Conservation (phyloP, 352 stramenopile species). For the Plasmopara muralis region DNA sequence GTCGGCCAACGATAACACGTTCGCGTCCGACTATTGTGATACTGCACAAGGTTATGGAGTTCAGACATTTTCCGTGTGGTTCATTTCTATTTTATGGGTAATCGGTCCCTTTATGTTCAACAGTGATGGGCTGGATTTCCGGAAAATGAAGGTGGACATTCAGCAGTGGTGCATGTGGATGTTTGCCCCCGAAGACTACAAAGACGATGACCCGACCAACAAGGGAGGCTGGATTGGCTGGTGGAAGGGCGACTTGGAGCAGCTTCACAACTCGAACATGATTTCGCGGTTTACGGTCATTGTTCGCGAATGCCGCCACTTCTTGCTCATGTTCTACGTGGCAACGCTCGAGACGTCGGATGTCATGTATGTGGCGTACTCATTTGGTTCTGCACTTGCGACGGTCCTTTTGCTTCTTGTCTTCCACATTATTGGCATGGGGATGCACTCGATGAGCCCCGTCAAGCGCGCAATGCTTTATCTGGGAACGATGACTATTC, state of each 20-base stretch:
- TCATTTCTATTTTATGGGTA: constrained; percentile 68
- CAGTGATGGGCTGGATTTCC: constrained; percentile 64
- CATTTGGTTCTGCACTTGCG: constrained; percentile 38
- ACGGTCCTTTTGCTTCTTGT: constrained; percentile 48
- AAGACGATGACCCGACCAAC: constrained; percentile 53
- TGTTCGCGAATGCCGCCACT: constrained; percentile 64
- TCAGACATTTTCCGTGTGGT: constrained; percentile 76
- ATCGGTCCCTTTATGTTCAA: constrained; percentile 76
- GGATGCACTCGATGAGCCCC: constrained; percentile 36
- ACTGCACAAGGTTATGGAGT: constrained; percentile 67
- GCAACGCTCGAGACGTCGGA: constrained; percentile 41
- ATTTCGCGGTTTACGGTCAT: constrained; percentile 66
- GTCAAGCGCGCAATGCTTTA: constrained; percentile 46
- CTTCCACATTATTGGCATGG: constrained; percentile 34
- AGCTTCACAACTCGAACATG: constrained; percentile 58
- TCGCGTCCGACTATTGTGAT: constrained; percentile 52
- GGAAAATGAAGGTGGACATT: constrained; percentile 71
- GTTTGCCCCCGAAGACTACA: constrained; percentile 56
- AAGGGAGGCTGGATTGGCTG: constrained; percentile 68
- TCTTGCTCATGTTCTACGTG: constrained; percentile 72
- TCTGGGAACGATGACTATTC: constrained; percentile 22
- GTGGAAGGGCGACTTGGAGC: constrained; percentile 62
- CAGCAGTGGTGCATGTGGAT: constrained; percentile 60
- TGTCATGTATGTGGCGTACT: constrained; percentile 44
- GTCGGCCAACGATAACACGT: constrained; percentile 39